Evolutionary conservation across 2,329 filamentous ascomycete genomes (phyloP), one percentile per base, ranked within the genome.

Genomic region (Aureobasidium mangrovei): DNA sequence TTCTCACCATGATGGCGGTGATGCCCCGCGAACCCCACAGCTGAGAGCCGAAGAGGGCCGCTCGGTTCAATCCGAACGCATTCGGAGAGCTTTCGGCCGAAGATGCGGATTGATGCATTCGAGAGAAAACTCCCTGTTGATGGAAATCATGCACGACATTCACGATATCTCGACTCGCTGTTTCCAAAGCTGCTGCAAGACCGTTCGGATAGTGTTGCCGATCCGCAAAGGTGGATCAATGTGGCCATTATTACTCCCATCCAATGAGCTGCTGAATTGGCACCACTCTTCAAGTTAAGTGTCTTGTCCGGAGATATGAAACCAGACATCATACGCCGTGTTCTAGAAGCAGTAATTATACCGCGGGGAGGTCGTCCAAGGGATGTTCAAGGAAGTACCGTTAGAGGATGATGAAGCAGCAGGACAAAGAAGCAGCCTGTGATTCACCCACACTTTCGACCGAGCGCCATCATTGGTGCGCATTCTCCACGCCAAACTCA

Each of bases 11-110:
- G 28, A 18, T 18, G 18, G 18, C 18, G 18, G 28, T 38, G 26
- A 33, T 42, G 43, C 53, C 53, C 53, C 53, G 43, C 53, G 29
- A 7, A 42, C 38, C 42, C 44, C 53, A 46, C 43, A 41, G 12
- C 4, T 7, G 24, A 39, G 42, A 36, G 40, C 39, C 39, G 47
- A 42, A 52, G 47, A 42, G 33, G 39, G 46, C 46, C 35, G 12
- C 29, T 51, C 47, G 47, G 38, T 35, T 35, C 7, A 2, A 6
- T 10, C 38, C 29, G 47, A 33, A 38, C 29, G 29, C 36, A 6
- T 26, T 41, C 47, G 47, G 47, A 18, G 24, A 9, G 27, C 18
- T 9, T 42, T 35, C 29, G 27, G 29, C 47, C 47, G 47, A 51
- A 28, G n/a, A 2, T 7, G 18, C 18, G 47, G 42, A 6, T 12